These are phyloP conservation scores for Millerozyma miso DNA, from an alignment of 805 yeast genomes.

Conservation along the genomic window DNA sequence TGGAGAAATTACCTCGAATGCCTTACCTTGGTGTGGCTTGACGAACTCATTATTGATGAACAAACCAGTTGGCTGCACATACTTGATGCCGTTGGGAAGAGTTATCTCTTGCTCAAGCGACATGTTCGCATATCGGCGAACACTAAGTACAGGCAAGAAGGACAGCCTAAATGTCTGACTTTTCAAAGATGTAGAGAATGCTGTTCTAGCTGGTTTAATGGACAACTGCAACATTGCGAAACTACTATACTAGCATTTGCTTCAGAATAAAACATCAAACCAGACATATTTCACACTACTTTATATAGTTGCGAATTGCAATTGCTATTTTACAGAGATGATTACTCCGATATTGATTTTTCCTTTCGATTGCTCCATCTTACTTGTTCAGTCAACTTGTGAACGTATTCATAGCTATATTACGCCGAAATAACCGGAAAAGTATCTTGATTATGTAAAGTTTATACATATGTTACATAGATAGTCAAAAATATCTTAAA, in stretches of 20 bases:
- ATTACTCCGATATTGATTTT: background rate
- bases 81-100: constrained; percentile 26
- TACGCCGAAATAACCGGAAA: background rate
- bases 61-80: constrained; percentile 39
- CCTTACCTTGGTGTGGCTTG: constrained; percentile 29
- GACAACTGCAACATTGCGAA: background rate
- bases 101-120: constrained; percentile 10
- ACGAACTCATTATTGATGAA: constrained; percentile 52
- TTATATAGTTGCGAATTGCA: background rate
- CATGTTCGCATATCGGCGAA: background rate
- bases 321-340: background rate
- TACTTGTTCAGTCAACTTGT: too few relatives aligned
- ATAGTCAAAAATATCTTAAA: too few relatives aligned
- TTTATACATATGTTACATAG: background rate
- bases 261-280: too few relatives aligned
- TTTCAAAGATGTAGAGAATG: background rate
- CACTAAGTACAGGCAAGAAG: background rate
- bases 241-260: too few relatives aligned
- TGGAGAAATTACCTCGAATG: constrained; percentile 47
- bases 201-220: background rate
- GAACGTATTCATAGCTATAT: too few relatives aligned
- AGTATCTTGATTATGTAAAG: background rate
- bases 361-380: background rate
- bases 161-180: background rate
- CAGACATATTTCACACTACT: too few relatives aligned